phyloP scores from a whole-genome alignment of 345 rosid genomes.

The Aurinia saxatilis region DNA sequence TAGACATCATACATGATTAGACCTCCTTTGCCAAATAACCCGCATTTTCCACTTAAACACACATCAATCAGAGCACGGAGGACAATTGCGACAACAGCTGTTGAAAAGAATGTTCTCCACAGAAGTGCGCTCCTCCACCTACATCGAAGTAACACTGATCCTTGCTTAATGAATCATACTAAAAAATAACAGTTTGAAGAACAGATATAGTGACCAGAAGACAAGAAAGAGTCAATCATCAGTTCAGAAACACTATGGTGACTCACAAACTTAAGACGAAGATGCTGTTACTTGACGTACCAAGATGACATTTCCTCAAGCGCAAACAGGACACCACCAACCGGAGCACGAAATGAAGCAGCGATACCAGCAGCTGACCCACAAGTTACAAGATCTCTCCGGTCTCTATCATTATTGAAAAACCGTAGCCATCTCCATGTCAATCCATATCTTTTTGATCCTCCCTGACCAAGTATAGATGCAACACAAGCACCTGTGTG shows the following conservation, averaged over 20 bases:
- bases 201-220: not conserved
- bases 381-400: slow-evolving; percentile 88
- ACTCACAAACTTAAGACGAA: too few relatives aligned
- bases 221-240: not conserved
- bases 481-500: slow-evolving; percentile 96
- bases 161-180: not conserved
- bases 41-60: slow-evolving; percentile 77
- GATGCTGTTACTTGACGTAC: slow-evolving; percentile 48
- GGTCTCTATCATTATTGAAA: slow-evolving; percentile 81
- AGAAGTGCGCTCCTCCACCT: slow-evolving; percentile 81
- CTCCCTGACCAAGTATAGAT: slow-evolving; percentile 80
- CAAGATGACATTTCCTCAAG: slow-evolving; percentile 97
- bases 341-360: slow-evolving; percentile 87
- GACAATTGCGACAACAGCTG: slow-evolving; percentile 80
- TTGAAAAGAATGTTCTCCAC: slow-evolving; percentile 89
- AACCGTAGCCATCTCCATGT: slow-evolving; percentile 78
- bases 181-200: not conserved
- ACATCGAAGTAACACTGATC: not conserved
- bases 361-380: slow-evolving; percentile 98
- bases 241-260: too few relatives aligned
- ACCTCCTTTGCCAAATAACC: slow-evolving; percentile 91
- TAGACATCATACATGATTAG: slow-evolving; percentile 81
- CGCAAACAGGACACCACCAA: slow-evolving; percentile 85
- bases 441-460: slow-evolving; percentile 68
- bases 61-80: slow-evolving; percentile 83